Conservation (phyloP, 257 asterid genomes). For the Rubia yunnanensis region DNA sequence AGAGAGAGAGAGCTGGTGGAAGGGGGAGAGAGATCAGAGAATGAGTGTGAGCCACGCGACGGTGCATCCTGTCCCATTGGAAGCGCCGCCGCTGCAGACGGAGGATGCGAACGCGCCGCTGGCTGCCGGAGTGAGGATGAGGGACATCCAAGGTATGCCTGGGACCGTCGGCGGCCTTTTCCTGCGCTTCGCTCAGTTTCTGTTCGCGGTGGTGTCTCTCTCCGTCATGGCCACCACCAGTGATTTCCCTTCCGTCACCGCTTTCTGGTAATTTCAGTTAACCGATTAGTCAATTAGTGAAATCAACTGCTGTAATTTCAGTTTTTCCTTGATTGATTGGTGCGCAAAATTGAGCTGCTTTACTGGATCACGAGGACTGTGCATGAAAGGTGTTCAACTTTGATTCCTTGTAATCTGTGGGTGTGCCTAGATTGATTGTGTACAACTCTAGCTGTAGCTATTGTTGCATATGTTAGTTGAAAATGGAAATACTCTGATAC, state of each 20-base stretch:
- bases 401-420: not conserved
- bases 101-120: conserved; percentile 61
- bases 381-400: no score
- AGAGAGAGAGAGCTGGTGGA: not conserved
- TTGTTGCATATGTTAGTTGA: not conserved
- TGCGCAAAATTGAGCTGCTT: not conserved
- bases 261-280: conserved; percentile 59
- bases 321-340: not conserved
- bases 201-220: conserved; percentile 71
- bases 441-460: not conserved
- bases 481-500: not conserved
- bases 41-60: conserved; percentile 86
- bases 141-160: conserved; percentile 95
- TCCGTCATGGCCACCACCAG: conserved; percentile 83
- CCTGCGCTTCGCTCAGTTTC: conserved; percentile 61
- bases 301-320: not conserved
- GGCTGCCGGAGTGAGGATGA: conserved; percentile 64
- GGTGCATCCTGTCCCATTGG: conserved; percentile 95
- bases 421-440: not conserved
- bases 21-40: not conserved
- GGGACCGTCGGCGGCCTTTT: conserved; percentile 82
- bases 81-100: conserved; percentile 87
- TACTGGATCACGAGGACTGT: not conserved
- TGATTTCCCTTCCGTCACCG: conserved; percentile 97
- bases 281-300: not conserved